Percentiles rank a stretch among this genome's conserved stretches.
These are phyloP conservation scores for Tricholomella constricta DNA, from an alignment of 768 basidiomycete genomes.

Conservation along the genomic window DNA sequence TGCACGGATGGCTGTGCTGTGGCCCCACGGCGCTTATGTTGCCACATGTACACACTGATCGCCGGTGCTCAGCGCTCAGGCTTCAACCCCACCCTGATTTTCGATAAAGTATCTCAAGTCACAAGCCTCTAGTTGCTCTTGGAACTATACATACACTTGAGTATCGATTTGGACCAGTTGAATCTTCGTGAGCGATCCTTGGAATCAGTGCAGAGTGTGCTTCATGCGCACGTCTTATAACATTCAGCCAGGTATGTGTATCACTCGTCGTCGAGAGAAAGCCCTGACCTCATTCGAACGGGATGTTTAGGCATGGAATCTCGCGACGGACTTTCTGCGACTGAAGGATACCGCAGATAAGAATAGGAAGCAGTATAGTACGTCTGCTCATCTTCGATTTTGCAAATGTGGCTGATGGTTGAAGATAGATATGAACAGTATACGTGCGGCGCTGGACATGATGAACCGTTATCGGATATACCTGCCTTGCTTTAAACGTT, in stretches of 20 bases:
- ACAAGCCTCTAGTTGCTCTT: no score
- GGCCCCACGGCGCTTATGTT: no score
- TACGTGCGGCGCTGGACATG: constrained; percentile 58
- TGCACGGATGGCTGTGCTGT: no score
- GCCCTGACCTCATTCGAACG: neutral
- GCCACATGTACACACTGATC: no score
- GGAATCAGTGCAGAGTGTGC: no score
- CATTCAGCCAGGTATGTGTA: constrained; percentile 57
- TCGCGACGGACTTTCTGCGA: constrained; percentile 53
- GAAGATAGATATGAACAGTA: constrained; percentile 44
- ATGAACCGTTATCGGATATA: constrained; percentile 61
- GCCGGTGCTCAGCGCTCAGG: no score
- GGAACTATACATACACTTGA: no score
- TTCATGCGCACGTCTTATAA: no score
- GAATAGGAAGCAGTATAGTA: constrained; percentile 25
- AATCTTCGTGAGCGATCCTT: no score
- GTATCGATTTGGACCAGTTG: no score
- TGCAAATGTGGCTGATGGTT: constrained; percentile 6
- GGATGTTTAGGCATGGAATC: constrained; percentile 55
- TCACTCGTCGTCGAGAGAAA: neutral
- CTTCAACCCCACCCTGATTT: no score
- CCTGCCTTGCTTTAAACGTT: constrained; percentile 70
- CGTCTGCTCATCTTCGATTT: constrained; percentile 4
- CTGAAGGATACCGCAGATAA: constrained; percentile 54
- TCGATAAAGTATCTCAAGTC: no score